Base-by-base conservation (phyloP, 352 stramenopile genomes). In the Pythium aristosporum region DNA sequence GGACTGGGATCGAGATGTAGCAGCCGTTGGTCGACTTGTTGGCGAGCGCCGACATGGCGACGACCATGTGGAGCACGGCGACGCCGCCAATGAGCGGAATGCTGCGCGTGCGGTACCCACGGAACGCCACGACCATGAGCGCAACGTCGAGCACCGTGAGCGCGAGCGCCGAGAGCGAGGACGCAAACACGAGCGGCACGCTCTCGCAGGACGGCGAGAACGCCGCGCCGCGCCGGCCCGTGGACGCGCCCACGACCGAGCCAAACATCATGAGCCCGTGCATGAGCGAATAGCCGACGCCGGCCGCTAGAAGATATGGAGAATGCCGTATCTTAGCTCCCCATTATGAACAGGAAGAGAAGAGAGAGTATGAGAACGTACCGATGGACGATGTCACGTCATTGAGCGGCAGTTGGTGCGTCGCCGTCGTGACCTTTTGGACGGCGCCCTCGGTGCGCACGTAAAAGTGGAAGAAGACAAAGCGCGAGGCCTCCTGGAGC, bases 261-360 rank as follows among this genome's bases (percentile, higher is more conserved):
- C 87, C 87, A 55, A 91, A 95, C 77, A 95, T 88, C 69, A 95
- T 87, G 41, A 92, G 68, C 53, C 84, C 73, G 66, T 92, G 86
- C 86, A 95, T 95, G 59, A 93, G 37, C 16, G 81, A 75, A 67
- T 91, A 95, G 43, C 86, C 86, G 15, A 95, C 84, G 47, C 86
- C 86, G 30, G 79, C 82, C 15, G 86, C 86, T 87, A 68, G n/a
- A 65, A 20, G 1, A 67, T 8, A 46, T 46, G 5, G 3, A 66
- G 18, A 36, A 39, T 28, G 47, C 5, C 4, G 53, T 39, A 37
- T 23, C 23, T 15, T 3, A 57, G 16, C 18, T 13, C 8, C 5
- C n/a, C n/a, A n/a, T n/a, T n/a, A n/a, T n/a, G n/a, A n/a, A n/a
- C n/a, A n/a, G n/a, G n/a, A 42, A 7, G 50, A 43, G 7, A 37